These are phyloP conservation scores for Podospora fimiseda DNA, from an alignment of 495 filamentous ascomycete species.

Conservation along the genomic window DNA sequence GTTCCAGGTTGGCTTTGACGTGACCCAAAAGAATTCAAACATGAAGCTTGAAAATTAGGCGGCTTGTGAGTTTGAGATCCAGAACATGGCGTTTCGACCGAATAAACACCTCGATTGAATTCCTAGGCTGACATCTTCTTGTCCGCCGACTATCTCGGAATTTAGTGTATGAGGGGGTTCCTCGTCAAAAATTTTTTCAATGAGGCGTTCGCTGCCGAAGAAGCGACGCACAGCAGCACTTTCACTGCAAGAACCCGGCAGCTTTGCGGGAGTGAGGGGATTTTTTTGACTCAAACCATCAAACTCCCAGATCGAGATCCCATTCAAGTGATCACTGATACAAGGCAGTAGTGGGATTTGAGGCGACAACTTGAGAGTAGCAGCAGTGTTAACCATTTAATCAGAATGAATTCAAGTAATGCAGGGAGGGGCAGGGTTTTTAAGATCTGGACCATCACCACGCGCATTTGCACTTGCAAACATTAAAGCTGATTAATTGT, in stretches of 20 bases:
- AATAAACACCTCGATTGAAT: no score
- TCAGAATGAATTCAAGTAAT: neutral
- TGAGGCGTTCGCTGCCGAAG: neutral
- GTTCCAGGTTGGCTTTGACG: neutral
- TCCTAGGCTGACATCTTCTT: no score
- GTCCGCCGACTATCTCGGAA: no score
- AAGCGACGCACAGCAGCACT: neutral
- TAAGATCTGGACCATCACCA: neutral
- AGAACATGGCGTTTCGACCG: constrained; percentile 6
- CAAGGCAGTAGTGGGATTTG: neutral
- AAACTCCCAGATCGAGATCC: no score
- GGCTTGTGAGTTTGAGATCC: neutral
- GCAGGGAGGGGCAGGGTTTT: neutral
- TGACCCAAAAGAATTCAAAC: neutral
- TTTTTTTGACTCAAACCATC: neutral
- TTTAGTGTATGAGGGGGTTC: no score
- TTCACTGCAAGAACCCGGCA: neutral
- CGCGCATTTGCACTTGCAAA: neutral
- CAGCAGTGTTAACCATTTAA: neutral
- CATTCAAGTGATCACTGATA: no score
- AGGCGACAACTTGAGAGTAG: neutral
- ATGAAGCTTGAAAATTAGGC: constrained; percentile 5
- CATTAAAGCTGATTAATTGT: constrained; percentile 1
- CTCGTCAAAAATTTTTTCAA: neutral
- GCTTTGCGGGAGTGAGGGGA: neutral